Base-by-base conservation (phyloP, 805 yeast genomes). In the Candida ortonii region DNA sequence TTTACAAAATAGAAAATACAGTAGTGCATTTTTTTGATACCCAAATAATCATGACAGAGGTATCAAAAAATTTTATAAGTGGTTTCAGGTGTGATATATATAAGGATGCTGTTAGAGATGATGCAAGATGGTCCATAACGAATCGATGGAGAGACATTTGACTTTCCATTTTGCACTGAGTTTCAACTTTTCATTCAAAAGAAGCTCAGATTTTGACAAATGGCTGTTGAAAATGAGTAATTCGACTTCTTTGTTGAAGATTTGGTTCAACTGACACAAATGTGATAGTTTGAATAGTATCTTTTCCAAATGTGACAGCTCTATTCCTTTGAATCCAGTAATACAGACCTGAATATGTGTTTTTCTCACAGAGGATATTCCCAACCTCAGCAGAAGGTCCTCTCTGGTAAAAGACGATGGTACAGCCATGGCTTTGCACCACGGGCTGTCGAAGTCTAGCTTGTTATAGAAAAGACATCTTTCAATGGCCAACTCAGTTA, bases 221-320 rank as follows among this genome's bases (percentile, higher is more conserved):
- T 17, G 7, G 17, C 49, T 44, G 46, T 75, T 75, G 30, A 71
- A 59, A 1, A 86, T 59, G 23, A 86, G 61, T 6, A 82, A 47
- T 38, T 82, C 83, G 17, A 80, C 60, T 6, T 62, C 59, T 7
- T 65, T 56, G 7, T 70, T 72, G 38, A 85, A 65, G 4, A 70
- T 62, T 2, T 71, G 73, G 32, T 70, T 63, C 41, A 70, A 69
- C 22, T 65, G 65, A 30, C 78, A 71, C 24, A 79, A 30, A 1
- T 7, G 6, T 1, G 25, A 72, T 12, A 83, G 50, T 25, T 71
- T 55, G 14, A 62, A 49, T 27, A 93, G 65, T 43, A 83, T 76
- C 15, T 73, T 78, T 14, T 50, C 59, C 7, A 58, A 15, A 28
- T 59, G 62, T 2, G 57, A 40, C 26, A 57, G 30, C 16, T 59